Conservation (phyloP, 805 yeast species). For the Ogataea nakhonphanomensis region DNA sequence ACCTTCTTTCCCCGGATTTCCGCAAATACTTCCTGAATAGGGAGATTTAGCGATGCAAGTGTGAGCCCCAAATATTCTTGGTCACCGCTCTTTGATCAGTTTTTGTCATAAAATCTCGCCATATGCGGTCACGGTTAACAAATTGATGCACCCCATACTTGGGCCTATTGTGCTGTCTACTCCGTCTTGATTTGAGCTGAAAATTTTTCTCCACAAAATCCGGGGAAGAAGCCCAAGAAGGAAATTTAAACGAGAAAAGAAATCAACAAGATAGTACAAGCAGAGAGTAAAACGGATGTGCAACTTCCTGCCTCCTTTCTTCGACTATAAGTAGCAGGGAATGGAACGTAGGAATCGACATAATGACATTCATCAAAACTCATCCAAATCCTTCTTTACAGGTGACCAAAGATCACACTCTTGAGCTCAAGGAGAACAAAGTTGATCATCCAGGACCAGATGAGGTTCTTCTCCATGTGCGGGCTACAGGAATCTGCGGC, state of each 20-base stretch:
- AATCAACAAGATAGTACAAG: too few species aligned
- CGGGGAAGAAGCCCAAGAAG: conserved; percentile 1
- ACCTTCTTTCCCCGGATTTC: background rate
- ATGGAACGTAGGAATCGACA: background rate
- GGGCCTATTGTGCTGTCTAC: too few species aligned
- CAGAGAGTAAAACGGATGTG: too few species aligned
- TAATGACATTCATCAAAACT: background rate
- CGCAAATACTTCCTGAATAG: background rate
- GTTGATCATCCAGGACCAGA: conserved; percentile 30
- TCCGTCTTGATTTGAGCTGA: conserved; percentile 27
- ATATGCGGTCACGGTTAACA: too few species aligned
- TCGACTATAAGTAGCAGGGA: background rate
- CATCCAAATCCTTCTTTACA: conserved; percentile 21
- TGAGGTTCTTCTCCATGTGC: conserved; percentile 54
- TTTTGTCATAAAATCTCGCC: too few species aligned
- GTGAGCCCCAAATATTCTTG: too few species aligned
- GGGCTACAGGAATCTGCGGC: conserved; percentile 76
- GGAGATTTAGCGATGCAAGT: background rate
- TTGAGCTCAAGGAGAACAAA: conserved; percentile 19
- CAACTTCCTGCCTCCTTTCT: too few species aligned
- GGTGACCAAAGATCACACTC: conserved; percentile 18
- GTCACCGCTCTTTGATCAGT: too few species aligned
- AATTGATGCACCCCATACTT: too few species aligned
- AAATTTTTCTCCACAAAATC: background rate
- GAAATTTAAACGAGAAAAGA: background rate